Evolutionary conservation across 179 eudicot species (phyloP), one percentile per base, ranked within the genome.

Genomic region (Gypsophila paniculata): DNA sequence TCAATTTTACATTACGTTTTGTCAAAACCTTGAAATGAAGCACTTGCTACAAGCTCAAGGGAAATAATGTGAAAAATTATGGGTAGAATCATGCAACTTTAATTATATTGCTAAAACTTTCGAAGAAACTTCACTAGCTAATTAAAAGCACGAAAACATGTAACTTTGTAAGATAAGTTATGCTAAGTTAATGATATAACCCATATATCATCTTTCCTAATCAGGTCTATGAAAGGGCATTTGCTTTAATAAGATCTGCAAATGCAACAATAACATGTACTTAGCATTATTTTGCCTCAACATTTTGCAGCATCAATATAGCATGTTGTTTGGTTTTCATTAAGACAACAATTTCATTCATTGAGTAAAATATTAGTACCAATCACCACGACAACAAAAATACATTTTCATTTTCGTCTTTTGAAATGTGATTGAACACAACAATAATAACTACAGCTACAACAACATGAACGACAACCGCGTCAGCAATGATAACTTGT

Each of bases 201-300:
- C n/a, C 6, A 46, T 42, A 7, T 42, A 42, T 2, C 46, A 42
- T 42, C 34, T 74, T 74, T 65, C 55, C 55, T 65, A 68, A 68
- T 51, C 32, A 58, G 0, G 44, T 22, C 14, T 18, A 53, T 1
- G 32, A 69, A 39, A 52, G 44, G 39, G 70, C 52, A 64, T 17
- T 62, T 64, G 21, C 64, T 44, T 65, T 44, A 21, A 76, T 44
- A 21, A 76, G 73, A 77, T 77, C 69, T 77, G 48, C 22, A 52
- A 72, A n/a, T 61, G 36, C 65, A 39, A 60, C 25, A 34, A 61
- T 59, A 73, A 48, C 64, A 38, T 62, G 51, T 26, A 68, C 64
- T 61, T 29, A 38, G 69, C 55, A 53, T 68, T 66, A 59, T 7
- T 42, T 42, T 66, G 73, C 32, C 29, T 22, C 11, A 23, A 71